Conservation (phyloP, 306 rosid species). For the cucumber (Cucumis sativus) region Cucumber_9930_V3 NC_026655.2:25922001-25922500, state of each 20-base stretch:
- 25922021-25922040: not conserved
- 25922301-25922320: not conserved
- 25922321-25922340: not conserved
- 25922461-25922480: no score
- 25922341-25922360: not conserved
- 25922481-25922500: no score
- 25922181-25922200: not conserved
- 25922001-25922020: no score
- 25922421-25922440: no score
- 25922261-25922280: not conserved
- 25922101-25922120: no score
- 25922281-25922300: not conserved
- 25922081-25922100: constrained; percentile 4
- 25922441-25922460: no score
- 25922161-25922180: not conserved
- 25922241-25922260: not conserved
- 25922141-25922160: not conserved
- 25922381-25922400: no score
- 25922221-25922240: not conserved
- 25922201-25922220: not conserved
- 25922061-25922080: not conserved
- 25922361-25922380: no score
- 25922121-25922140: no score
- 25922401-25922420: no score
- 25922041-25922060: not conserved